Evolutionary conservation across 305 asterid genomes (phyloP), one percentile per base, ranked within the genome.

Genomic region (Solanum hybrid): DNA sequence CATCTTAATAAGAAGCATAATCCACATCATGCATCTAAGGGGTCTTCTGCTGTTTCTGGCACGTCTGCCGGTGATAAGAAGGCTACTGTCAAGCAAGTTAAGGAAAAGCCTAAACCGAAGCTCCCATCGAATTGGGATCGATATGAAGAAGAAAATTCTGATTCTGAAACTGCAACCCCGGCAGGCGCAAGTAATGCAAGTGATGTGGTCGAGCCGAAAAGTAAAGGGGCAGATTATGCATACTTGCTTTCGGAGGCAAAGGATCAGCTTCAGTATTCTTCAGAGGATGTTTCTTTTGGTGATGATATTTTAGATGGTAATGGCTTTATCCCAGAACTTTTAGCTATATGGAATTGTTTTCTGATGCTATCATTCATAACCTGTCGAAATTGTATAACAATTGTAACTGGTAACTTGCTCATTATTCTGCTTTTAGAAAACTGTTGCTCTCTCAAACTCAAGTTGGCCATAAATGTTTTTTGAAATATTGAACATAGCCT

Each of bases 41-140:
- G 79, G 35, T 78, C 95, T 88, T 69, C 94, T 22, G 72, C 34
- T 88, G 91, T 86, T 82, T 91, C 95, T 22, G 92, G 88, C 90
- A 80, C 90, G 24, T 79, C 92, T 29, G 29, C 72, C 24, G 89
- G 89, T 34, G 90, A 89, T 88, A 93, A 93, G 92, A 94, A 93
- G 91, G 92, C 91, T 72, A 32, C 92, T 76, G 94, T 90, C 84
- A 93, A 93, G 89, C 92, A 91, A 90, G 94, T 79, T 42, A 92
- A 91, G 84, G 94, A 91, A 90, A 93, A 92, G 80, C 90, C 95
- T 27, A 69, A 92, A 13, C 93, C 86, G 40, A 87, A 88, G n/a
- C 97, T 96, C 75, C 98, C 98, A 5, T 96, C 98, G 16, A 97
- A 96, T 91, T 97, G 98, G 98, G 96, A 92, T 90, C 96, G 98